Evolutionary conservation across 2,329 filamentous ascomycete species (phyloP), one percentile per base, ranked within the genome.

Genomic region (Penicillium sp.): DNA sequence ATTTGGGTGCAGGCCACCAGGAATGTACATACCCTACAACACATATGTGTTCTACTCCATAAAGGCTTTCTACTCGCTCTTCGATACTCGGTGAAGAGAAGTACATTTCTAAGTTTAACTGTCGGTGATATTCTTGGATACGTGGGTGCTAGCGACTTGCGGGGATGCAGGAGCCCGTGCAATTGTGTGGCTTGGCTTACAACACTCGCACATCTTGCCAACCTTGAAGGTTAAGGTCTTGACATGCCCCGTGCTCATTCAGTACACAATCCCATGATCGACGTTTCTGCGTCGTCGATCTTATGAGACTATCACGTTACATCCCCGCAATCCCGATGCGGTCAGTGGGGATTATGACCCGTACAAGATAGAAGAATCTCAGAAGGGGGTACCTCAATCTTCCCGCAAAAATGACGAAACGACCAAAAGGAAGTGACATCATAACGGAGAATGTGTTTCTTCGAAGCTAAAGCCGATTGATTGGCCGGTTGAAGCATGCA

Each of bases 241-340:
- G 18, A 23, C 3, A 23, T 23, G 23, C 23, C 49, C n/a, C 14
- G 43, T 32, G 34, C 32, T 32, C 30, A 30, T 41, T 53, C 43
- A 40, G 46, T 42, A 30, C 26, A 27, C 29, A 41, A 52, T 41
- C 47, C 44, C 29, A 41, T 16, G 50, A 52, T 52, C 42, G 43
- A 52, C 50, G 44, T 38, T 41, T 47, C 50, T 53, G 50, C 44
- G 30, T 48, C 11, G 50, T 48, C 36, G 50, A 53, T 53, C 50
- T 29, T 47, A 29, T 36, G 19, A 36, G 41, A 23, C 19, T 23
- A 36, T 35, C 49, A 47, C 30, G 34, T 27, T 27, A 47, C 34
- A 35, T 47, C 50, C 50, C 50, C 50, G 43, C 50, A 53, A 48
- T 26, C 43, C 29, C 16, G 23, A 53, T 41, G 43, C 50, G 50